Evolutionary conservation across 2,329 filamentous ascomycete genomes (phyloP), one percentile per base, ranked within the genome.

Genomic region (Phyllosticta citriasiana): DNA sequence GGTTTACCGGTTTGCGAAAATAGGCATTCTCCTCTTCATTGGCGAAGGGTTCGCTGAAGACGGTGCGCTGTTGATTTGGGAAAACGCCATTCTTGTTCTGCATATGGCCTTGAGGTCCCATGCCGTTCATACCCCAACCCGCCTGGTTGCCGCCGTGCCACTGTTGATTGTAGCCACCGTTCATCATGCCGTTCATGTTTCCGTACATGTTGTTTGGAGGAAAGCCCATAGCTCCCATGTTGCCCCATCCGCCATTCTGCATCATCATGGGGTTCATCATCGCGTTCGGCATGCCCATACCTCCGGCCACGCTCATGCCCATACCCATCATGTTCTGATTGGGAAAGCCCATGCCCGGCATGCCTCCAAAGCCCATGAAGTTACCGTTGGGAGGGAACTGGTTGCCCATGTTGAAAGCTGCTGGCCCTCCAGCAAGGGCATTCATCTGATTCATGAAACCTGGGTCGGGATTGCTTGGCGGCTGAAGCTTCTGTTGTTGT

Each of bases 1-100:
- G 93, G 71, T 99, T 99, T 64, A 97, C 89, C 0, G 94, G 94
- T 73, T 96, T 93, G 62, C 94, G 84, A 73, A 97, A 95, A 76
- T 99, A 99, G 6, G 94, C 89, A 63, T 91, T 90, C 62, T 96
- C 91, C 61, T 95, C 90, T 65, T 85, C 84, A 62, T 82, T 86
- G 2, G 82, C 81, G 63, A 79, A 76, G 12, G 80, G 79, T 19
- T 79, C 78, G 35, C 77, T 77, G 67, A 83, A 81, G 40, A 77
- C 71, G 25, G 78, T 81, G 60, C 80, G 76, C 67, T 85, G 82
- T 67, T 86, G 83, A 66, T 85, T 85, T 12, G 80, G 77, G 64
- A 84, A 85, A 55, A 71, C 72, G 27, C 73, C 73, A 65, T 55
- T 64, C 53, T 62, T 62, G 62, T 66, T 66, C 59, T 65, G 62